Evolutionary conservation across 306 rosid genomes (phyloP), one percentile per base, ranked within the genome.

Genomic region (Vigna angularis): DNA sequence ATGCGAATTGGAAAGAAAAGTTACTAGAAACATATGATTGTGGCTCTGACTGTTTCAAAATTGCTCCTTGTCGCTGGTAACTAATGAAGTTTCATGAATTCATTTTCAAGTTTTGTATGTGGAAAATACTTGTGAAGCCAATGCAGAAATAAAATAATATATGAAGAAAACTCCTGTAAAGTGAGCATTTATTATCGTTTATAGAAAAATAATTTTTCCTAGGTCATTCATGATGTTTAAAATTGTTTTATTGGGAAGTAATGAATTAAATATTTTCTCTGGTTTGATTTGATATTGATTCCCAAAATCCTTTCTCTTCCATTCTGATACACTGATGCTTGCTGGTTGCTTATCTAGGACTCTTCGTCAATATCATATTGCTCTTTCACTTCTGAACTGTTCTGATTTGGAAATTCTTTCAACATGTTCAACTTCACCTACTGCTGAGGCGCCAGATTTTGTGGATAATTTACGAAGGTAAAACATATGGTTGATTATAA

Each of bases 11-110:
- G 95, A 36, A 28, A 2, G 93, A 91, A 40, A 94, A 89, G 82
- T 81, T 94, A 82, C 84, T 89, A 76, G 97, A 92, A 83, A 92
- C 97, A 63, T 94, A 92, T 59, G 93, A 94, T 63, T 83, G 92
- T 47, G 76, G 38, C 79, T 89, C 88, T 55, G 95, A 92, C 73
- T 81, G 49, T 74, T 94, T 92, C 74, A 78, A 66, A 86, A 91
- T 94, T 45, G 90, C 91, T 48, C 88, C 97, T 48, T 90, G 91
- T 78, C 3, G 82, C 90, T 94, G 98, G 98, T 94, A 90, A 84
- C 55, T 70, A 53, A 11, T 42, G 26, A 30, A 20, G 6, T 79
- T 79, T 68, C 30, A 4, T 55, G 66, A 56, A 42, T 76, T 86
- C 48, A 30, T 77, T 51, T 38, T 73, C 28, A 65, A 59, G 75